Conservation (phyloP, 2,329 filamentous ascomycete genomes). For the Esteya vermicola region DNA sequence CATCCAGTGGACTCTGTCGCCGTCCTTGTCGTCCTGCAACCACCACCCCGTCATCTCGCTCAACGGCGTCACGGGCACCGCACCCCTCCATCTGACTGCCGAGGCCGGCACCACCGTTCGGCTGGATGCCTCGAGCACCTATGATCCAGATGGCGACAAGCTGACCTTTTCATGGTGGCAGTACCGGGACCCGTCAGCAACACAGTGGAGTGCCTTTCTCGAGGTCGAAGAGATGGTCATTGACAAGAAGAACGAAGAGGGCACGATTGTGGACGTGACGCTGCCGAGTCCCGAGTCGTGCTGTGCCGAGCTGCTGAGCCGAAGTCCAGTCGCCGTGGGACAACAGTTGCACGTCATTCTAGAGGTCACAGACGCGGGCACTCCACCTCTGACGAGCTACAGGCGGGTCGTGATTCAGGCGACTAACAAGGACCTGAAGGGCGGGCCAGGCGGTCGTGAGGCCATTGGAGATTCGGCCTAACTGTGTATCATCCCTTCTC, state of each 20-base stretch:
- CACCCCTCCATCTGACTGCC: constrained; percentile 23
- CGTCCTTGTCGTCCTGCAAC: constrained; percentile 19
- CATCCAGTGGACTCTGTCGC: constrained; percentile 22
- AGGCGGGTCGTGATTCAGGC: constrained; percentile 24
- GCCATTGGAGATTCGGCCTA: no score
- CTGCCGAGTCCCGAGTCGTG: constrained; percentile 26
- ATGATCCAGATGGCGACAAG: constrained; percentile 28
- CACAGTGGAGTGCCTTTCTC: constrained; percentile 25
- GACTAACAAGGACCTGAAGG: constrained; percentile 15
- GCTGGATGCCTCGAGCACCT: constrained; percentile 29
- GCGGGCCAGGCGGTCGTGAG: no score
- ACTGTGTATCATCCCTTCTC: no score
- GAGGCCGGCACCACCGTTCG: constrained; percentile 23
- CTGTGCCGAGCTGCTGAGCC: constrained; percentile 19
- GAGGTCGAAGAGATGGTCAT: constrained; percentile 24
- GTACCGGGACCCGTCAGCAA: constrained; percentile 22
- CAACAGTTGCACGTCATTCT: constrained; percentile 33
- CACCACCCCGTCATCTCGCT: constrained; percentile 30
- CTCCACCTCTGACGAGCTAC: constrained; percentile 30
- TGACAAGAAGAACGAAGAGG: constrained; percentile 13
- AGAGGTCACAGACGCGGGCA: constrained; percentile 29
- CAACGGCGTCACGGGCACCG: constrained; percentile 24
- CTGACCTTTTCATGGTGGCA: constrained; percentile 35
- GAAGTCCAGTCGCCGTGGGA: constrained; percentile 22
- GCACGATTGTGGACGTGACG: constrained; percentile 19